Percentiles rank a stretch among this genome's conserved stretches.
Conservation (phyloP, 164 flowering plant species). For the Vitis labrusca region DNA sequence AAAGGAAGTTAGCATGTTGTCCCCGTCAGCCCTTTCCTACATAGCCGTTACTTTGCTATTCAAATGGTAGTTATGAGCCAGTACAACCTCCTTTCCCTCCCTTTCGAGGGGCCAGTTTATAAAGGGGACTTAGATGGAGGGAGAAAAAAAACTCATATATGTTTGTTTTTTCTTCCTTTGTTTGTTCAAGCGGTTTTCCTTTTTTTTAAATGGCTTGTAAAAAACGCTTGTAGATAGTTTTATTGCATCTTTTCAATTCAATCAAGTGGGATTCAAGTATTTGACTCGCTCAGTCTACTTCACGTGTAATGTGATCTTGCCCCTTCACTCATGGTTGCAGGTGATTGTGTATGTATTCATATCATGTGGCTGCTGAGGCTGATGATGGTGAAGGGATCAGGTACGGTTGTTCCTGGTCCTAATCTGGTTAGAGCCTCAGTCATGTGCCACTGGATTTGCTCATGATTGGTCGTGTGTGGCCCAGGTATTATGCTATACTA, state of each 20-base stretch:
- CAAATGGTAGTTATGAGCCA: slow-evolving; percentile 44
- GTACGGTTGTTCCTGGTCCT: too few species aligned
- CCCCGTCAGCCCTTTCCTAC: slow-evolving; percentile 12
- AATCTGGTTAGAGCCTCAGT: too few species aligned
- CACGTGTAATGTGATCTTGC: neutral
- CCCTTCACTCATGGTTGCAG: neutral
- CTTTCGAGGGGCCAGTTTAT: neutral
- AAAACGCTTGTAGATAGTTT: slow-evolving; percentile 13
- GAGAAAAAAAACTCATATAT: neutral
- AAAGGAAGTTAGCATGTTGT: slow-evolving; percentile 26
- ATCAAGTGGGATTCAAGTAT: slow-evolving; percentile 3
- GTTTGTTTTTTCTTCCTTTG: neutral
- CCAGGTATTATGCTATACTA: too few species aligned
- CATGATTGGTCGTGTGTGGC: too few species aligned
- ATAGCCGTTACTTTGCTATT: slow-evolving; percentile 38
- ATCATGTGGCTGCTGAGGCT: too few species aligned
- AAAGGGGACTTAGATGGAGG: slow-evolving; percentile 1
- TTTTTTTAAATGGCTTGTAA: slow-evolving; percentile 3
- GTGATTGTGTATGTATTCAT: neutral
- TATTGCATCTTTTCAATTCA: slow-evolving; percentile 15
- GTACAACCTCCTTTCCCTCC: slow-evolving; percentile 1
- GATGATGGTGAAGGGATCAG: too few species aligned
- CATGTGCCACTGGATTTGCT: too few species aligned
- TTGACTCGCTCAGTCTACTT: too few species aligned
- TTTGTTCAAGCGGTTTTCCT: slow-evolving; percentile 1